A percentile compares a stretch with the other conserved stretches of the same genome.
phyloP scores from a whole-genome alignment of 2,329 filamentous ascomycete genomes.

The Colletotrichum sp. region DNA sequence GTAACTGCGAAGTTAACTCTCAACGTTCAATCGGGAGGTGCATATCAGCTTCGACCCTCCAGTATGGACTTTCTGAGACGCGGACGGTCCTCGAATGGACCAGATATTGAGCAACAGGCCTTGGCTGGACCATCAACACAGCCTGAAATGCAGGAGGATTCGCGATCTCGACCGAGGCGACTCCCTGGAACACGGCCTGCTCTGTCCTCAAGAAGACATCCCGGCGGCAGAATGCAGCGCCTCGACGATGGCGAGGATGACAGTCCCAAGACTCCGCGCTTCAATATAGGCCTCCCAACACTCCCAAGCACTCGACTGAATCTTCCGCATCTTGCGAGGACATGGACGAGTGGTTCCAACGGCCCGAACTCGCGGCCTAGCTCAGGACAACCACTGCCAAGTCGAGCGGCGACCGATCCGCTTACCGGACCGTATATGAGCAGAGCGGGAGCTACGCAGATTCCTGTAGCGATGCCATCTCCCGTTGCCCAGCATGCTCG shows the following conservation, averaged over 20 bases:
- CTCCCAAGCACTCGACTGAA: conserved; percentile 46
- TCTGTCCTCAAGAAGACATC: background rate
- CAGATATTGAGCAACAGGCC: conserved; percentile 13
- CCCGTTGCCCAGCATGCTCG: background rate
- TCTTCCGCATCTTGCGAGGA: conserved; percentile 45
- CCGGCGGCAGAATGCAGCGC: background rate
- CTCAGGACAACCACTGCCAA: conserved; percentile 23
- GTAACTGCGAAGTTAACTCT: background rate
- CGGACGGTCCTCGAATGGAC: background rate
- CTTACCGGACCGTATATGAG: conserved; percentile 14
- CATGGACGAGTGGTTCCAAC: conserved; percentile 41
- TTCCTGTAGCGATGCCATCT: background rate
- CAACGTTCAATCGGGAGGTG: background rate
- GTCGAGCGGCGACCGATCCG: conserved; percentile 7
- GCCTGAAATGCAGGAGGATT: conserved; percentile 18
- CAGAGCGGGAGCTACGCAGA: background rate
- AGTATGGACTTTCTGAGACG: conserved; percentile 18
- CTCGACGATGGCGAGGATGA: conserved; percentile 32
- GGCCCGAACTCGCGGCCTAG: conserved; percentile 22
- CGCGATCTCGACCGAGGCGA: background rate
- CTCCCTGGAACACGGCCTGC: conserved; percentile 2
- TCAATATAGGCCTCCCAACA: conserved; percentile 39
- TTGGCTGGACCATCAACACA: conserved; percentile 3
- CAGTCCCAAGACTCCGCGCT: conserved; percentile 54
- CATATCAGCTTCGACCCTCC: background rate